These are phyloP conservation scores for Diophrys appendiculata DNA, from an alignment of 73 alveolate species.

Conservation along the genomic window DNA sequence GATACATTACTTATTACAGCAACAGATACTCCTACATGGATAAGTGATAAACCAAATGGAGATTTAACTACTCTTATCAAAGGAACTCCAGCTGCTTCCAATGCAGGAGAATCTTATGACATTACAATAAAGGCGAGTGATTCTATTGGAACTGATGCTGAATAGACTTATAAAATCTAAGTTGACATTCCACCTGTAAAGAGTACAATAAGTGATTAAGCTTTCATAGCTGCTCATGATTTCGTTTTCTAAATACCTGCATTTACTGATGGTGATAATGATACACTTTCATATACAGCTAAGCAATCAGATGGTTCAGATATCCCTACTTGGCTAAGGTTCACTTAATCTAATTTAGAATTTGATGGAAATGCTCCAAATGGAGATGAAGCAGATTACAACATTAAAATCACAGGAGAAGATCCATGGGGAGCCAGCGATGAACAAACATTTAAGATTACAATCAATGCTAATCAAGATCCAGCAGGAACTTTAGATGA, in stretches of 20 bases:
- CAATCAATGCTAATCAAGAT: not conserved
- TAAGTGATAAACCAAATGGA: not conserved
- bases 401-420: too few species aligned
- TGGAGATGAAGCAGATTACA: too few species aligned
- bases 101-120: not conserved
- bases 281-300: not conserved
- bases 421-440: not conserved
- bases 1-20: not conserved
- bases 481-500: not conserved
- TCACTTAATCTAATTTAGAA: not conserved
- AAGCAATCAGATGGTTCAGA: conserved; percentile 7
- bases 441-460: not conserved
- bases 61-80: not conserved
- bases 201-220: too few species aligned
- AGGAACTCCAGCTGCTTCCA: not conserved
- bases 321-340: conserved; percentile 26
- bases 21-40: not conserved
- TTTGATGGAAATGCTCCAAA: too few species aligned
- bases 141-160: not conserved
- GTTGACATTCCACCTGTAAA: not conserved
- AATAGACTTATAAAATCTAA: not conserved
- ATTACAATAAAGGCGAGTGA: not conserved
- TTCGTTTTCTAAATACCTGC: too few species aligned
- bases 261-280: conserved; percentile 18
- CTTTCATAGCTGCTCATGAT: too few species aligned